Evolutionary conservation across 169 alveolate species (phyloP), one percentile per base, ranked within the genome.

Genomic region (Cryptosporidium meleagridis): DNA sequence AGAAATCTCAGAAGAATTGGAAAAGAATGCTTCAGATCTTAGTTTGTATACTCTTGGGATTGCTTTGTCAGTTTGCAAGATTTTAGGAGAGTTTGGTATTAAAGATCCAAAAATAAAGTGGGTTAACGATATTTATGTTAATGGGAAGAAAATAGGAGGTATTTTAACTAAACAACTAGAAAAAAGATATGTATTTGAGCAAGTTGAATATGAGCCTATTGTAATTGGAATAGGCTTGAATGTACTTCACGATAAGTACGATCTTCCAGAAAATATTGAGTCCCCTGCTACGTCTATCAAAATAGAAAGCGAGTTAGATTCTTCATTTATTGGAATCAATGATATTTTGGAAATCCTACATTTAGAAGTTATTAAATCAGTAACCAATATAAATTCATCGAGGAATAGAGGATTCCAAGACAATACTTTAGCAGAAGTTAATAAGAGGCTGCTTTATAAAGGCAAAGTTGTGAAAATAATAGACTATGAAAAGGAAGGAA

Each of bases 141-240:
- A 41, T 44, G 44, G 51, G 10, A 80, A 65, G 48, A 80, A 80
- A n/a, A 10, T 80, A 16, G 89, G 89, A 45, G 89, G 89, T 31
- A 59, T 80, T 41, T 39, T 80, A 8, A 41, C 70, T 51, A 80
- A 80, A 23, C 37, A 62, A 80, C 23, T 80, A 62, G 75, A 37
- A 31, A 80, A 80, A 44, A 65, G 31, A 18, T 80, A 62, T 41
- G 29, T 45, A 35, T 80, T 80, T 80, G 84, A 70, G 44, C 41
- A 70, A 14, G 45, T 16, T 9, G 67, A 80, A 62, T 80, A 80
- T 41, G 75, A 62, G 21, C 89, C 89, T 39, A 35, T 80, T 61
- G 75, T 80, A 62, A n/a, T 80, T 23, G 89, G 89, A 61, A 62
- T 80, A 41, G 89, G 89, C 23, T 31, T 80, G 16, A 80, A 80